Evolutionary conservation across 2,329 filamentous ascomycete species (phyloP).

Genomic region (Amphichorda felina): DNA sequence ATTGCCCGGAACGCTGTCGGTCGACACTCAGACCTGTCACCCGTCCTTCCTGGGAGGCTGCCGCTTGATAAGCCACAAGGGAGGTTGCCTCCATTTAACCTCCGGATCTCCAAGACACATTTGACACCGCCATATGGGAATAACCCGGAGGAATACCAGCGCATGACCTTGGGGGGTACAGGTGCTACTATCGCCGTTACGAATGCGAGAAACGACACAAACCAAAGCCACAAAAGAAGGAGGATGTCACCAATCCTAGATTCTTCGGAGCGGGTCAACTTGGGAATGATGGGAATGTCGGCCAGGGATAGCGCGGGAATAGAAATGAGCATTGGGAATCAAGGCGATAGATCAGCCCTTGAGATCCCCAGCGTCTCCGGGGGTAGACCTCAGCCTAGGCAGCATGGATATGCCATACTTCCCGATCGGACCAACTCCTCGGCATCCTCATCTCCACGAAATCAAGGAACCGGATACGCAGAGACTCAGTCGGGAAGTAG

Average conservation of each 20-base stretch:
- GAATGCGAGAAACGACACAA: slow-evolving; percentile 1
- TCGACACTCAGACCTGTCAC: slow-evolving; percentile 23
- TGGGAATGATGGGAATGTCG: too few relatives aligned
- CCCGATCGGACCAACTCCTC: slow-evolving; percentile 5
- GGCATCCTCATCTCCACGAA: slow-evolving; percentile 3
- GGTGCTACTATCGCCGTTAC: too few relatives aligned
- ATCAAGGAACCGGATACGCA: background rate
- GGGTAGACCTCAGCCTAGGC: background rate
- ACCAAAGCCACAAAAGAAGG: slow-evolving; percentile 17
- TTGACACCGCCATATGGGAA: background rate
- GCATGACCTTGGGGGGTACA: too few relatives aligned
- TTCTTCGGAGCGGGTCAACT: too few relatives aligned
- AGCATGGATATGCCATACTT: background rate
- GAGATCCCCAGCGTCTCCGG: background rate
- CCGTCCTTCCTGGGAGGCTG: slow-evolving; percentile 31
- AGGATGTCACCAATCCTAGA: slow-evolving; percentile 7
- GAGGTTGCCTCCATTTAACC: slow-evolving; percentile 1
- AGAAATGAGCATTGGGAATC: too few relatives aligned
- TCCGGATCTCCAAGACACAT: slow-evolving; percentile 1
- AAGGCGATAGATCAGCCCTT: too few relatives aligned
- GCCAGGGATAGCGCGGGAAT: too few relatives aligned
- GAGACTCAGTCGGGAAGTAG: slow-evolving; percentile 4
- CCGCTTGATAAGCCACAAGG: slow-evolving; percentile 19
- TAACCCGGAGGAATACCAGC: too few relatives aligned
- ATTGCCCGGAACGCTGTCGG: slow-evolving; percentile 32